Conservation (phyloP, 192 early-diverging fungal species). For the Gonapodya prolifera region DNA sequence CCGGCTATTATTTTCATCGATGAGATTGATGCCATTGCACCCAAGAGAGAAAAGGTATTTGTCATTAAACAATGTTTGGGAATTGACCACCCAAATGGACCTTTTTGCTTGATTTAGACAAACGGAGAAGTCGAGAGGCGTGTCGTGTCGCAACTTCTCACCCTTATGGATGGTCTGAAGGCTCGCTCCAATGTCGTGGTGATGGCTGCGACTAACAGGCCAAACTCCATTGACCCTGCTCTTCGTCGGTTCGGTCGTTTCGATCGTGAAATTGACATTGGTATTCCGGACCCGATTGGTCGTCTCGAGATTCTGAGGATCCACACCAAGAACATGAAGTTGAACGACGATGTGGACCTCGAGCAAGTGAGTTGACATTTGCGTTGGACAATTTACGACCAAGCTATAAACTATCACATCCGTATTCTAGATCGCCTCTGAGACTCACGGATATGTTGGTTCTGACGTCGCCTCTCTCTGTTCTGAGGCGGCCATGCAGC, state of each 20-base stretch:
- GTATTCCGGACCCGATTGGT: slow-evolving; percentile 96
- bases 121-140: slow-evolving; percentile 98
- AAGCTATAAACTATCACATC: neutral
- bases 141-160: slow-evolving; percentile 95
- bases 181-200: slow-evolving; percentile 95
- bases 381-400: neutral
- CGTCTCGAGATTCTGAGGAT: slow-evolving; percentile 97
- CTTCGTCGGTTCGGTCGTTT: slow-evolving; percentile 98
- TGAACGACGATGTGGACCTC: slow-evolving; percentile 92
- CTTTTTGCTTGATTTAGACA: slow-evolving; percentile 34
- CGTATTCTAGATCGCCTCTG: slow-evolving; percentile 59
- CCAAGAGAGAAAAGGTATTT: slow-evolving; percentile 86
- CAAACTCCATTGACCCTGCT: slow-evolving; percentile 96
- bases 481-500: slow-evolving; percentile 99
- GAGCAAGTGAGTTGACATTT: slow-evolving; percentile 42
- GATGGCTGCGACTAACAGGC: slow-evolving; percentile 98
- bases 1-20: slow-evolving; percentile 99
- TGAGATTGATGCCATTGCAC: slow-evolving; percentile 97
- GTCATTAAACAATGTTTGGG: neutral
- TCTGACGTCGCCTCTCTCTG: slow-evolving; percentile 94
- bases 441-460: slow-evolving; percentile 96
- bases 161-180: slow-evolving; percentile 96
- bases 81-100: neutral
- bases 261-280: slow-evolving; percentile 98
- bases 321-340: slow-evolving; percentile 99